These are phyloP conservation scores for Vigna hirtella DNA, from an alignment of 306 rosid species.

Conservation along the genomic window DNA sequence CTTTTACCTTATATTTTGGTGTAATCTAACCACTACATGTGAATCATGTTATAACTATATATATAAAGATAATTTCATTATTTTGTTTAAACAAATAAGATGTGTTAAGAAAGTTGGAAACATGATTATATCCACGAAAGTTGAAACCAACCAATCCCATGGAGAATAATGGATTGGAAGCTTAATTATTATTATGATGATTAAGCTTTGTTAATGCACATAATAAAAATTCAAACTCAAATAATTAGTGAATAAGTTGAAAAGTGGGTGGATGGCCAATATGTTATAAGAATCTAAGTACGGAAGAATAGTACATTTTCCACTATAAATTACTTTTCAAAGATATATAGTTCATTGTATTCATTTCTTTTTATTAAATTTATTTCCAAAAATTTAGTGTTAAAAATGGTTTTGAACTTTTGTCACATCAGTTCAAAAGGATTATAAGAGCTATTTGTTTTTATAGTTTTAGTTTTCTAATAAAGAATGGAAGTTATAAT, in stretches of 20 bases:
- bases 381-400: neutral
- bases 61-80: too few species aligned
- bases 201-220: conserved; percentile 10
- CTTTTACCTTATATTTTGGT: too few species aligned
- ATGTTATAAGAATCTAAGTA: neutral
- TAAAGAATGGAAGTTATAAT: too few species aligned
- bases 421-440: neutral
- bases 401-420: neutral
- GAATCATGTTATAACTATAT: too few species aligned
- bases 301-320: neutral
- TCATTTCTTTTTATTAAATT: neutral
- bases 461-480: too few species aligned
- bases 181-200: neutral
- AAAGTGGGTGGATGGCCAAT: neutral
- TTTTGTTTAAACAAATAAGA: neutral
- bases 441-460: too few species aligned
- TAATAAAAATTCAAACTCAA: neutral
- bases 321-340: neutral
- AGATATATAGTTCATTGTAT: neutral
- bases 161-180: neutral
- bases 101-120: neutral
- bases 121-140: neutral
- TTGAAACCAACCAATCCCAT: neutral
- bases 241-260: neutral
- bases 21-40: too few species aligned